phyloP scores from a whole-genome alignment of 371 early-diverging fungal species.

The Paraphysoderma sedebokerense region DNA sequence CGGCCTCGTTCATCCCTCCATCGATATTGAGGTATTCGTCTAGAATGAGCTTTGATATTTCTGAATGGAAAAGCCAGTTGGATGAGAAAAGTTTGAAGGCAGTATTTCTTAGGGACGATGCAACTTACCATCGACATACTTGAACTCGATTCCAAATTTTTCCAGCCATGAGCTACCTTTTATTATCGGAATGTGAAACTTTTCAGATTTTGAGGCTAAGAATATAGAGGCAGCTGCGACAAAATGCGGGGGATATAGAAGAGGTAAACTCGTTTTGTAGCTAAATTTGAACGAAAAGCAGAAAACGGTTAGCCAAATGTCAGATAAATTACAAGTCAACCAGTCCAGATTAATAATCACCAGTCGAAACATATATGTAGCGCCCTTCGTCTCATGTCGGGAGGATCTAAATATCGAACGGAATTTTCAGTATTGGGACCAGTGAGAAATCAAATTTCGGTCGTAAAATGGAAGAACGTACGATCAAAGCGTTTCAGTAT shows the following conservation, averaged over 20 bases:
- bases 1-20: too few relatives aligned
- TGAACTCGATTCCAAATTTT: constrained; percentile 27
- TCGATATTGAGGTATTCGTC: too few relatives aligned
- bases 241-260: constrained; percentile 41
- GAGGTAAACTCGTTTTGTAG: constrained; percentile 33
- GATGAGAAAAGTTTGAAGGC: too few relatives aligned
- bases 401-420: constrained; percentile 18
- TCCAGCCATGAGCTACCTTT: constrained; percentile 20
- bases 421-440: not conserved
- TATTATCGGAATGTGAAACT: constrained; percentile 8
- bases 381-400: constrained; percentile 25
- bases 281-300: constrained; percentile 7
- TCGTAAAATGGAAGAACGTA: constrained; percentile 4
- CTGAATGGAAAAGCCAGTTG: too few relatives aligned
- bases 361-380: constrained; percentile 31
- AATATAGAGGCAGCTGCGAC: constrained; percentile 44
- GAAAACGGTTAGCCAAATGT: not conserved
- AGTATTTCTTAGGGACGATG: too few relatives aligned
- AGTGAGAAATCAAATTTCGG: not conserved
- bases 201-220: constrained; percentile 25
- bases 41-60: too few relatives aligned
- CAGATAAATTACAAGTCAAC: not conserved
- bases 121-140: constrained; percentile 28
- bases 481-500: constrained; percentile 38
- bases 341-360: constrained; percentile 6